Evolutionary conservation across 441 rosid species (phyloP), one percentile per base, ranked within the genome.

Genomic region (Arabidopsis hybrid): DNA sequence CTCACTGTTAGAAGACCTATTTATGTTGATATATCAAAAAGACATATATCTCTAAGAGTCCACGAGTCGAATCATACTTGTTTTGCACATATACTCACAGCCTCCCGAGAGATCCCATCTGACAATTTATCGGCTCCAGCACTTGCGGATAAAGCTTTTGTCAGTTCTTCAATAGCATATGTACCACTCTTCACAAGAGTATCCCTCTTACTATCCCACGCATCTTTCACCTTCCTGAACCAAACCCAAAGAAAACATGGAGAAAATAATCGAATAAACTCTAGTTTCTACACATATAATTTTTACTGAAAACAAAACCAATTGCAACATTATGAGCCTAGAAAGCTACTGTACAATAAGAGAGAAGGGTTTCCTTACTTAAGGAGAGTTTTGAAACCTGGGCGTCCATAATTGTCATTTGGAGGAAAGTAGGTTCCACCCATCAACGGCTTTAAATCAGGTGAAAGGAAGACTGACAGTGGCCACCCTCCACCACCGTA

Each of bases 401-500:
- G 98, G 74, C 93, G 86, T 75, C 97, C 98, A 66, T 85, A 84
- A 31, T 88, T 89, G 83, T 95, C 97, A 78, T 92, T 84, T 0
- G 96, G 97, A 39, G 98, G 99, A 53, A 95, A 95, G 85, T 95
- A 95, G 69, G 97, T 95, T 79, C 97, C 99, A 49, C 99, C 97
- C 98, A 95, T 87, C 72, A 95, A 78, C 13, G 99, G 99, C 81
- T 91, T 95, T 72, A 95, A 76, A 85, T 95, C 95, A 78, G 98
- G 96, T 69, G 99, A 87, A 76, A 95, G 90, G 77, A 95, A 95
- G 64, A 88, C 98, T 0, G 90, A 86, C 17, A 92, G 81, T 62
- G 99, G 99, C 99, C 99, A 95, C n/a, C 97, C 99, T 60, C 97
- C 99, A 18, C 99, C 96, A 60, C 97, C 91, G 67, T 95, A 88